Base-by-base conservation (phyloP, 352 stramenopile species). In the Pythium utonaiense region DNA sequence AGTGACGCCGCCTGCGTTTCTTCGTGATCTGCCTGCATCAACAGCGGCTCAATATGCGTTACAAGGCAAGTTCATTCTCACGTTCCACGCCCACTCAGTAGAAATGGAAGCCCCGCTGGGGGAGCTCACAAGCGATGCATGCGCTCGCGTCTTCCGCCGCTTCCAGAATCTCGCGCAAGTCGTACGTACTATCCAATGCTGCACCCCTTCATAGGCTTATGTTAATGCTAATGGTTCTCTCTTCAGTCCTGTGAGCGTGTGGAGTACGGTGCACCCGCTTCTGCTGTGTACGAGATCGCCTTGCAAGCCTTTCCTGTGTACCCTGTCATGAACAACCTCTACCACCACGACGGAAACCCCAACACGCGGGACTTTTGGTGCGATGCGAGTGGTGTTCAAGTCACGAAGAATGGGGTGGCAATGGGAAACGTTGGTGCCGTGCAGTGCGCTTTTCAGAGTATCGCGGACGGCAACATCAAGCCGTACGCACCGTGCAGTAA, bases 321-420 rank as follows among this genome's bases (percentile, higher is more conserved):
- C 61, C 83, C 80, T 12, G 71, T 89, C 62, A 91, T 91, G 80
- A 91, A 90, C 64, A 91, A 93, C 50, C 63, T 91, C 33, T 88
- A 82, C 55, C 60, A 70, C 40, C 83, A 91, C 67, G 64, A 81
- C 17, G 83, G 80, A 22, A 85, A 91, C 40, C 80, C 80, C 6
- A 59, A 57, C 3, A 53, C 60, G 17, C 77, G 53, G 16, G 80
- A 83, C 6, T 90, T 92, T 31, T 77, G 67, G 64, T 92, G 82
- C 47, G 77, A 89, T 33, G 21, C 73, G 30, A 67, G 60, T 30
- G 33, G 30, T 27, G 63, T 60, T 1, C 50, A 60, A 16, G 21
- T 60, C 16, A 54, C 34, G 9, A 69, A 59, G 19, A 64, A 59
- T 38, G 53, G 59, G 16, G 6, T 44, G 44, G 7, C 61, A 36